A percentile compares a stretch with the other conserved stretches of the same genome.
These are phyloP conservation scores for Agrocybe praecox DNA, from an alignment of 768 basidiomycete genomes.

Conservation along the genomic window DNA sequence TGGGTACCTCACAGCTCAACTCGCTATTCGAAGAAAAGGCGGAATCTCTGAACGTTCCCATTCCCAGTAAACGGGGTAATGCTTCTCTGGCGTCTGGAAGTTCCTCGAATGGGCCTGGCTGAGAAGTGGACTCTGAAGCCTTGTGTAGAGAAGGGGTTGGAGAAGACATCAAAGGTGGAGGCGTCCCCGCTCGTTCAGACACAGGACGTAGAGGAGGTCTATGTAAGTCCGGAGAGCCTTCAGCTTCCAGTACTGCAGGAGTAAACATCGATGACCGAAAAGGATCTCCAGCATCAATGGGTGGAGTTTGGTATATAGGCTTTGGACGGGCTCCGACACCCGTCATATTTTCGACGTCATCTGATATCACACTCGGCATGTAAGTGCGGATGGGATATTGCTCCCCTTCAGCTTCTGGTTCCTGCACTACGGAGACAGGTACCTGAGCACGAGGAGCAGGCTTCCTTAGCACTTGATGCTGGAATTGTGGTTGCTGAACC, in stretches of 20 bases:
- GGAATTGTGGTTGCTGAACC: constrained; percentile 16
- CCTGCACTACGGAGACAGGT: constrained; percentile 60
- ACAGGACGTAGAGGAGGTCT: constrained; percentile 31
- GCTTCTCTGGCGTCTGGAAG: constrained; percentile 5
- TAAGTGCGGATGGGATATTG: constrained; percentile 33
- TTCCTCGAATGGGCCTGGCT: constrained; percentile 1
- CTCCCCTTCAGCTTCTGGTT: constrained; percentile 18
- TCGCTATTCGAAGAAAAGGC: constrained; percentile 54
- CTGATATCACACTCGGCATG: constrained; percentile 57
- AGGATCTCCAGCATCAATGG: constrained; percentile 18
- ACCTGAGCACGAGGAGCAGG: constrained; percentile 65
- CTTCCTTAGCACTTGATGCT: constrained; percentile 54
- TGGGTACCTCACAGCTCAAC: constrained; percentile 51
- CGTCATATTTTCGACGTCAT: constrained; percentile 62
- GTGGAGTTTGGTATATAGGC: constrained; percentile 34
- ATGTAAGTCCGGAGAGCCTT: constrained; percentile 21
- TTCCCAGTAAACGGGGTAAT: constrained; percentile 49
- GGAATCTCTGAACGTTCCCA: constrained; percentile 69
- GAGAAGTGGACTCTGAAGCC: constrained; percentile 11
- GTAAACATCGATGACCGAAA: background rate
- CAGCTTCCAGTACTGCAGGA: constrained; percentile 21
- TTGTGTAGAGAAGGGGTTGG: constrained; percentile 19
- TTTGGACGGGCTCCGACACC: constrained; percentile 54
- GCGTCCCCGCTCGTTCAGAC: constrained; percentile 40
- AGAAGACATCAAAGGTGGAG: constrained; percentile 34